These are phyloP conservation scores for Hamigera avellanea DNA, from an alignment of 495 filamentous ascomycete species.

Conservation along the genomic window DNA sequence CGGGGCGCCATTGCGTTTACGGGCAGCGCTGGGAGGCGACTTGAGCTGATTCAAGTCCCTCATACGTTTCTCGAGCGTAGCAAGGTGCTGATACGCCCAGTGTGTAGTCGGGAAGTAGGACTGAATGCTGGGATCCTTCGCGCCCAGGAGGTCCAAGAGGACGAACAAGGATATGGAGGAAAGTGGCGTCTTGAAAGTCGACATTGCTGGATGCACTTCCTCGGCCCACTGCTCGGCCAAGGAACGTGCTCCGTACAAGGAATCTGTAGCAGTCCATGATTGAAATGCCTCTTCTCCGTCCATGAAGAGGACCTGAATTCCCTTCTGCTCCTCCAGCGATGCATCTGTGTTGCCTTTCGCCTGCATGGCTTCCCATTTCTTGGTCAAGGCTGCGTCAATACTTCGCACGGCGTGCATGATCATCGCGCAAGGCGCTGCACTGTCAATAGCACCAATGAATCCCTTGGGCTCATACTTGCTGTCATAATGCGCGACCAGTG, in stretches of 20 bases:
- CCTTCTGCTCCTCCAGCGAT: slow-evolving; percentile 55
- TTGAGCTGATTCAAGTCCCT: slow-evolving; percentile 43
- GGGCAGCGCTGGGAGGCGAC: slow-evolving; percentile 21
- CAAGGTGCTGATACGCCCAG: slow-evolving; percentile 77
- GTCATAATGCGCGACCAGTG: slow-evolving; percentile 92
- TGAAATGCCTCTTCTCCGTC: slow-evolving; percentile 93
- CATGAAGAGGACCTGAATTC: slow-evolving; percentile 80
- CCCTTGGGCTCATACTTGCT: slow-evolving; percentile 69
- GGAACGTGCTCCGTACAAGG: slow-evolving; percentile 74
- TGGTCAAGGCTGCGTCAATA: slow-evolving; percentile 65
- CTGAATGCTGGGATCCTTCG: slow-evolving; percentile 54
- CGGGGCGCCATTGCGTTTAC: background rate
- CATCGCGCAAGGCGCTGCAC: slow-evolving; percentile 86
- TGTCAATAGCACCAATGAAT: slow-evolving; percentile 91
- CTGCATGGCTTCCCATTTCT: slow-evolving; percentile 67
- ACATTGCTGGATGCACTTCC: slow-evolving; percentile 52
- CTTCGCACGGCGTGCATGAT: slow-evolving; percentile 74
- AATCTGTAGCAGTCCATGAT: slow-evolving; percentile 66
- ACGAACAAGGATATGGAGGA: slow-evolving; percentile 79
- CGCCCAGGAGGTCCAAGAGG: slow-evolving; percentile 82
- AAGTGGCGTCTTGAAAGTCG: slow-evolving; percentile 59
- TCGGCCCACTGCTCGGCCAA: slow-evolving; percentile 66
- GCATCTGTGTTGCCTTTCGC: slow-evolving; percentile 38
- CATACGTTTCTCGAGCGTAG: slow-evolving; percentile 56
- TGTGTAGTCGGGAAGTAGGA: slow-evolving; percentile 83